These are phyloP conservation scores for Leptodermis oblonga DNA, from an alignment of 257 asterid genomes.

Conservation along the genomic window DNA sequence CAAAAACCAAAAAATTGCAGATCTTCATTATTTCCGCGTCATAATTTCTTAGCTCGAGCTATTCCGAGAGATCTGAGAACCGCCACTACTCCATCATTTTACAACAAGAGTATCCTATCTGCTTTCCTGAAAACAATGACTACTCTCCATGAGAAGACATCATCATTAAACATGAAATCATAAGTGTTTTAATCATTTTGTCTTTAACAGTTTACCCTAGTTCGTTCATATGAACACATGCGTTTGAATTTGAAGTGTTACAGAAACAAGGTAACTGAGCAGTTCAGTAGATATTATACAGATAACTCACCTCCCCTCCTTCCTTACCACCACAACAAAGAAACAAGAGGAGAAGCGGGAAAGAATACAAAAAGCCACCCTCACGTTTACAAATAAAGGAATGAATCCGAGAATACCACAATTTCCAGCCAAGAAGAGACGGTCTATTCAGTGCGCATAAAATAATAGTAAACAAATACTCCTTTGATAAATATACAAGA, in stretches of 20 bases:
- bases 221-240: neutral
- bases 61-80: neutral
- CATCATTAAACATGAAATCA: neutral
- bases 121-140: conserved; percentile 8
- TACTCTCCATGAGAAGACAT: neutral
- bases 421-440: neutral
- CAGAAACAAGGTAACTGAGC: neutral
- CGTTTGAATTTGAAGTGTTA: neutral
- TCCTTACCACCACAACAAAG: neutral
- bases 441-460: neutral
- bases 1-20: neutral
- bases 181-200: too few relatives aligned
- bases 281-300: neutral
- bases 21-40: neutral
- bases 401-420: neutral
- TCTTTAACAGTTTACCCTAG: too few relatives aligned
- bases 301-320: neutral
- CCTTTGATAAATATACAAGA: neutral
- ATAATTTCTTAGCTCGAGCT: neutral
- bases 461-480: neutral
- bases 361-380: neutral
- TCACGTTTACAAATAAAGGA: neutral
- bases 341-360: neutral
- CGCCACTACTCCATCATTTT: neutral
- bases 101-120: conserved; percentile 8